Evolutionary conservation across 2,329 filamentous ascomycete genomes (phyloP), one percentile per base, ranked within the genome.

Genomic region (Penicillium sp.): DNA sequence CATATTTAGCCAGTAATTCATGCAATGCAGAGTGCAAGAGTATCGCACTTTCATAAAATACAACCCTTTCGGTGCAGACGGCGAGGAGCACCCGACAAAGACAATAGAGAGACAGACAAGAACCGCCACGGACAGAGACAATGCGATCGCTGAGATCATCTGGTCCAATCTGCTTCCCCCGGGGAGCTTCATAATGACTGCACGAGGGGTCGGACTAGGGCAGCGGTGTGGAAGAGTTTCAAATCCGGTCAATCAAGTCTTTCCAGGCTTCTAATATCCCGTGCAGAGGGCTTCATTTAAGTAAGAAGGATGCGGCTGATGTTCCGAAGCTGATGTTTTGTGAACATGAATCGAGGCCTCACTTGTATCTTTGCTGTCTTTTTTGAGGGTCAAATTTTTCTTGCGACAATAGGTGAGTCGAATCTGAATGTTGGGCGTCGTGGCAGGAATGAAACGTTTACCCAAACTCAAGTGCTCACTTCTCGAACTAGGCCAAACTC

Each of bases 31-130:
- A 39, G n/a, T 39, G 8, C 7, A 39, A 39, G 37, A 39, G n/a
- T 21, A 39, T 39, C 37, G 2, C 37, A 39, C 37, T 39, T 39
- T 39, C 37, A 39, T 39, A 21, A 39, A 56, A 42, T 56, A 52
- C 14, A 52, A 26, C 3, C 26, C 42, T 21, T 33, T 27, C 9
- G 42, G 49, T 24, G 54, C 42, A n/a, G 54, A 52, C n/a, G 54
- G 42, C n/a, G 48, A 56, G 19, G 42, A 31, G 48, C 48, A 56
- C 24, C 54, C 48, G 21, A 46, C 43, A 47, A 56, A 56, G 5
- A 52, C 37, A 26, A 56, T 26, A 16, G 44, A 21, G 16, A 56
- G 54, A 47, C 48, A 56, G 42, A 51, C 27, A 26, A 56, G 51
- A 26, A 42, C 42, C 21, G 22, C 24, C 14, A 45, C n/a, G 14